These are phyloP conservation scores for Didymella pinodella DNA, from an alignment of 2,329 filamentous ascomycete genomes.

Conservation along the genomic window DNA sequence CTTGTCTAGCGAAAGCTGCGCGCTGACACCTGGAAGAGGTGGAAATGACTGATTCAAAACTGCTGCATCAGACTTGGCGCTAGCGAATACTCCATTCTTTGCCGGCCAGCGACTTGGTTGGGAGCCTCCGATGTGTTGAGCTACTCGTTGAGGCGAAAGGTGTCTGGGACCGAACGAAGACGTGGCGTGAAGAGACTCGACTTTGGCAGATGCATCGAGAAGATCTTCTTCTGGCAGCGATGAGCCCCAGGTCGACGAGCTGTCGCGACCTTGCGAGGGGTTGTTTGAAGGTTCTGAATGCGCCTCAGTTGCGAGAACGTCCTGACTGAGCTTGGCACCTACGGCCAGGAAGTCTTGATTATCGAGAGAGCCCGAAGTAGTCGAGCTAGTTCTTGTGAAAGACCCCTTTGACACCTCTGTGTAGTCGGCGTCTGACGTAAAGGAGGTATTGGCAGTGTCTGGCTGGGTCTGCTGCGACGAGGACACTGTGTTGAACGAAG, in stretches of 20 bases:
- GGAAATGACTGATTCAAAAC: conserved; percentile 8
- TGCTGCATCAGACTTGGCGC: not conserved
- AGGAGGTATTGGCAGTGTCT: conserved; percentile 37
- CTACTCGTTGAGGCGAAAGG: not conserved
- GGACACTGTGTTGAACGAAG: conserved; percentile 33
- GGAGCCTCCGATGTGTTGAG: not conserved
- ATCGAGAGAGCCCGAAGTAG: conserved; percentile 30
- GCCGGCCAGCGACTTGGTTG: not conserved
- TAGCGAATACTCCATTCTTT: not conserved
- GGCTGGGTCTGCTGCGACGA: conserved; percentile 37
- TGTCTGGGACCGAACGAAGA: not conserved
- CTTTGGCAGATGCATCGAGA: conserved; percentile 21
- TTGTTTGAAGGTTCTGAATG: conserved; percentile 7
- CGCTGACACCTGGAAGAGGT: not conserved
- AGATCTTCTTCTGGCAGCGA: conserved; percentile 34
- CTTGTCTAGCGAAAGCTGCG: conserved; percentile 1
- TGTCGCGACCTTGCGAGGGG: conserved; percentile 28
- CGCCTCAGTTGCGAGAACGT: conserved; percentile 11
- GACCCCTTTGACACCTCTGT: not conserved
- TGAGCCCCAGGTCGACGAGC: conserved; percentile 39
- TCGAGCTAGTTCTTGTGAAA: conserved; percentile 30
- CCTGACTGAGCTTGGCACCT: conserved; percentile 14
- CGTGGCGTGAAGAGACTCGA: conserved; percentile 16
- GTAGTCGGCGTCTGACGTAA: conserved; percentile 29
- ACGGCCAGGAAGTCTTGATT: conserved; percentile 25